Conservation (phyloP, 176 grass and related monocot genomes). For the Oryza punctata region DNA sequence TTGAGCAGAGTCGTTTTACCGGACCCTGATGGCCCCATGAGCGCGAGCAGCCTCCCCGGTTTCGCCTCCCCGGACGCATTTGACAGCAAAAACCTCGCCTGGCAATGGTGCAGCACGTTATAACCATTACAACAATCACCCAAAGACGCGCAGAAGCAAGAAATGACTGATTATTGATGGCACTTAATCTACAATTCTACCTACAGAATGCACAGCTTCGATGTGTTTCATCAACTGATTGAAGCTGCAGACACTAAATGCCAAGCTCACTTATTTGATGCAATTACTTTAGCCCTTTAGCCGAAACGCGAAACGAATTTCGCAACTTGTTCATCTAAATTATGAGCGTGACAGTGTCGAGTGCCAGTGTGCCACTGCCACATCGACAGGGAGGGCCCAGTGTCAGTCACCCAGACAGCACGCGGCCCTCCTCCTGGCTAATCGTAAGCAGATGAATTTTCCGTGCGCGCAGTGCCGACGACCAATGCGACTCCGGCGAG, state of each 20-base stretch:
- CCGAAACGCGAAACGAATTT: background rate
- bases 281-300: too few species aligned
- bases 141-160: background rate
- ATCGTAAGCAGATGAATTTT: background rate
- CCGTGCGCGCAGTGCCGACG: background rate
- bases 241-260: background rate
- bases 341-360: background rate
- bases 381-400: background rate
- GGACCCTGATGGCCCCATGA: slow-evolving; percentile 92
- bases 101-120: background rate
- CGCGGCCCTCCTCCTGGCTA: background rate
- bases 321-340: background rate
- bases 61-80: slow-evolving; percentile 80
- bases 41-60: slow-evolving; percentile 72
- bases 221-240: background rate
- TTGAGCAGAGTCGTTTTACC: slow-evolving; percentile 95
- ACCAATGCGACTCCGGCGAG: slow-evolving; percentile 9
- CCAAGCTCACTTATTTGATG: background rate
- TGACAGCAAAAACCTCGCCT: slow-evolving; percentile 86
- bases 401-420: background rate
- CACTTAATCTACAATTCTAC: background rate
- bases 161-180: background rate
- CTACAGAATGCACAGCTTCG: background rate
- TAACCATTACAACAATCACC: background rate
- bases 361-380: background rate